Evolutionary conservation across 2,329 filamentous ascomycete genomes (phyloP).

Genomic region (Colletotrichum limetticola): DNA sequence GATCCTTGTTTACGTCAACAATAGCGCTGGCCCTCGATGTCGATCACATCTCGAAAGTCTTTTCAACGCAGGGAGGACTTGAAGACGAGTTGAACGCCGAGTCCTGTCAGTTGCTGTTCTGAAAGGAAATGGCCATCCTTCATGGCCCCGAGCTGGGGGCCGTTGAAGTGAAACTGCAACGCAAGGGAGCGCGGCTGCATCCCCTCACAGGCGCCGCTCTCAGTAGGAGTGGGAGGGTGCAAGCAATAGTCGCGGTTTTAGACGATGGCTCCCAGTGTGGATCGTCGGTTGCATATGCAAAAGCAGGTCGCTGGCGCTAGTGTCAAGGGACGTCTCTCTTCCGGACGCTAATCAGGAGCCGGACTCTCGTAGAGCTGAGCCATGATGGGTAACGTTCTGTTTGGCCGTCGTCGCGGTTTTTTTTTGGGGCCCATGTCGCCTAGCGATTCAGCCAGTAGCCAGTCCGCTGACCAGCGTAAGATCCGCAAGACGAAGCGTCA

Average conservation of each 20-base stretch:
- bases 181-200: background rate
- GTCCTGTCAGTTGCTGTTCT: background rate
- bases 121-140: background rate
- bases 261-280: background rate
- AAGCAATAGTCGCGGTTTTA: background rate
- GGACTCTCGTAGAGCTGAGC: background rate
- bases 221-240: background rate
- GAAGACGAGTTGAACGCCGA: background rate
- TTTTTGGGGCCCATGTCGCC: background rate
- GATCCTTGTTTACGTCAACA: constrained; percentile 5
- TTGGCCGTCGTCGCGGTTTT: background rate
- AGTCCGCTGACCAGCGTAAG: background rate
- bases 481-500: constrained; percentile 3
- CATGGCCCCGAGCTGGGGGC: background rate
- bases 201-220: background rate
- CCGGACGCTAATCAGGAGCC: constrained; percentile 7
- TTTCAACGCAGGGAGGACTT: background rate
- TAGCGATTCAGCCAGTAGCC: constrained; percentile 7
- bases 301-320: constrained; percentile 1
- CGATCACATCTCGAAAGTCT: constrained; percentile 17
- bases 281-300: background rate
- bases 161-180: constrained; percentile 4
- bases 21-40: constrained; percentile 13
- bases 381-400: background rate
- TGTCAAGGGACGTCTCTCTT: background rate